Evolutionary conservation across 139 green algal species (phyloP).

Genomic region (Chlamydomonas eustigma): DNA sequence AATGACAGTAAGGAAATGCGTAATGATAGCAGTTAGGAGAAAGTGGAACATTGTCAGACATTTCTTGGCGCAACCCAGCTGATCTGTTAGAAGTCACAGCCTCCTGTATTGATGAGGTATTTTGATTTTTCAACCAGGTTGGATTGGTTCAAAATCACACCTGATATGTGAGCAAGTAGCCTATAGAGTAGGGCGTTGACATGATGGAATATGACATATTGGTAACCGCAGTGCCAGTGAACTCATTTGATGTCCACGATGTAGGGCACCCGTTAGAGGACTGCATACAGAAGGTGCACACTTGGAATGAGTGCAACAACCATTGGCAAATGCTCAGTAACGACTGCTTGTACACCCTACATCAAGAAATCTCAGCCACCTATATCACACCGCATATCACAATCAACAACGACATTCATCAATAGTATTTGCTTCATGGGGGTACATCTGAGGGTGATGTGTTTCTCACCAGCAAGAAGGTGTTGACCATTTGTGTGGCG

Average conservation of each 20-base stretch:
- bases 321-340: neutral
- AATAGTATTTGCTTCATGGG: neutral
- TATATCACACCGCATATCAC: neutral
- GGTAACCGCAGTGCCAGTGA: neutral
- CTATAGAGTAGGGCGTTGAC: slow-evolving; percentile 17
- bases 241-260: neutral
- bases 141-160: neutral
- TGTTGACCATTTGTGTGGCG: neutral
- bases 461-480: neutral
- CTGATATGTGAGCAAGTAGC: slow-evolving; percentile 1
- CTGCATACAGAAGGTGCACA: neutral
- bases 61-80: no score
- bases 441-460: neutral
- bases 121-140: neutral
- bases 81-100: no score
- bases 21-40: neutral
- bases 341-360: no score
- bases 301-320: neutral
- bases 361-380: no score
- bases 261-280: neutral
- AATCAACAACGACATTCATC: neutral
- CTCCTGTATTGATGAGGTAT: neutral
- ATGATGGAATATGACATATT: neutral
- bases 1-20: neutral
- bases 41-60: neutral